Percentiles rank a stretch among this genome's conserved stretches.
phyloP scores from a whole-genome alignment of 1,139 yeast genomes.

The Blastobotrys indianensis region DNA sequence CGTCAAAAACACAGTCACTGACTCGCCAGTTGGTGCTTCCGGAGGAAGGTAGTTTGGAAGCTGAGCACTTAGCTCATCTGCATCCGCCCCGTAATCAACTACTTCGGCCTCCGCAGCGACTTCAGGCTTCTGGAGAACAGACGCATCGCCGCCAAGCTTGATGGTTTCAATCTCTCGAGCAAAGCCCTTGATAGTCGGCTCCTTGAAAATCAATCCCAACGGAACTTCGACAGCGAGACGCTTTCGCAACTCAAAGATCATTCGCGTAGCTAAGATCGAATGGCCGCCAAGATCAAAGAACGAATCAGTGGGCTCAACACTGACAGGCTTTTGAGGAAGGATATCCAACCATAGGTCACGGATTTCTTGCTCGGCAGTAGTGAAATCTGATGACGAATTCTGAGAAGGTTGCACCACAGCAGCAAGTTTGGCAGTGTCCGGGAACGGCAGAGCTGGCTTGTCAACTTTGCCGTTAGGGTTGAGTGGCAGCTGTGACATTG shows the following conservation, averaged over 20 bases:
- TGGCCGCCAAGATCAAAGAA: conserved; percentile 98
- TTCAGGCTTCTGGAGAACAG: conserved; percentile 24
- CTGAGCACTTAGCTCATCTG: conserved; percentile 47
- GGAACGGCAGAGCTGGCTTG: conserved; percentile 94
- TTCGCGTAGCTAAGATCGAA: conserved; percentile 90
- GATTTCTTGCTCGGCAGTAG: conserved; percentile 59
- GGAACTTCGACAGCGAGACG: conserved; percentile 75
- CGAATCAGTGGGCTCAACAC: conserved; percentile 71
- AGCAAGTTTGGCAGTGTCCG: conserved; percentile 78
- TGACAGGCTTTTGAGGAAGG: conserved; percentile 78
- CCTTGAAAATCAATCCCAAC: conserved; percentile 79
- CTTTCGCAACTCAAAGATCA: conserved; percentile 89
- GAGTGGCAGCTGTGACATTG: conserved; percentile 76
- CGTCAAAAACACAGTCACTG: conserved; percentile 72
- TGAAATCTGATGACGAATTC: conserved; percentile 34
- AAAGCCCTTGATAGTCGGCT: conserved; percentile 77
- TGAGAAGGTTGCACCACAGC: conserved; percentile 48
- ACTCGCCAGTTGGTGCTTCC: conserved; percentile 32
- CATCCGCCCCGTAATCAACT: conserved; percentile 61
- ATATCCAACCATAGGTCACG: conserved; percentile 81
- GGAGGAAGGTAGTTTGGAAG: conserved; percentile 44
- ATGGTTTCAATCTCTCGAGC: conserved; percentile 64
- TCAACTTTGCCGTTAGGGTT: conserved; percentile 99
- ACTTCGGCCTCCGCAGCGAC: conserved; percentile 19
- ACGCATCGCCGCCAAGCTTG: conserved; percentile 30